Percentiles rank a stretch among this genome's conserved stretches.
Evolutionary conservation across 164 flowering plant genomes (phyloP).

Genomic region (Kalanchoe fedtschenkoi): DNA sequence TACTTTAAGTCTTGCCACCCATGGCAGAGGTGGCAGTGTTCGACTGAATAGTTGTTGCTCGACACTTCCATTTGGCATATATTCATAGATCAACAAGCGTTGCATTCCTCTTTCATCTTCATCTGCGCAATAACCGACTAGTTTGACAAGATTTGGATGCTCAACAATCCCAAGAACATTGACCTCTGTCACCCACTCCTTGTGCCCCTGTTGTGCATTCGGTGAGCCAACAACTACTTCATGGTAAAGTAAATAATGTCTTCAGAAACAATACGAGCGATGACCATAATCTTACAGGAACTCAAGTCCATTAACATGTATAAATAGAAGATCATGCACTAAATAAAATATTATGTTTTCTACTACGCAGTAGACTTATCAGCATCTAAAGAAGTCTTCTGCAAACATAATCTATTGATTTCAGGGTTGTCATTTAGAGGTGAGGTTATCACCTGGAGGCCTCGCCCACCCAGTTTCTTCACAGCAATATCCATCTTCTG

Average conservation of each 20-base stretch:
- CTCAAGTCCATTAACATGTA: too few species aligned
- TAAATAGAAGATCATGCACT: too few species aligned
- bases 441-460: constrained; percentile 56
- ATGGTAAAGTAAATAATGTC: too few species aligned
- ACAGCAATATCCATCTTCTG: constrained; percentile 61
- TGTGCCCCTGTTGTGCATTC: constrained; percentile 55
- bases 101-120: constrained; percentile 95
- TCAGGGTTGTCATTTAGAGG: not conserved
- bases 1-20: constrained; percentile 72
- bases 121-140: constrained; percentile 85
- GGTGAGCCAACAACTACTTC: too few species aligned
- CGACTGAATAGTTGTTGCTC: constrained; percentile 56
- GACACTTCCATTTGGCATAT: constrained; percentile 79
- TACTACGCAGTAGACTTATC: too few species aligned
- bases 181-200: constrained; percentile 96
- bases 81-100: constrained; percentile 73
- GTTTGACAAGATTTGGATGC: constrained; percentile 85
- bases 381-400: too few species aligned
- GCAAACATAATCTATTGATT: not conserved
- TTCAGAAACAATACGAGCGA: too few species aligned
- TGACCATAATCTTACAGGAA: too few species aligned
- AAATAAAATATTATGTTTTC: too few species aligned
- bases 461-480: constrained; percentile 67
- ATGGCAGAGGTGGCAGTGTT: constrained; percentile 43
- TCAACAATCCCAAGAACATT: constrained; percentile 82